Evolutionary conservation across 2,329 filamentous ascomycete genomes (phyloP).

Genomic region (Fonsecaea erecta): DNA sequence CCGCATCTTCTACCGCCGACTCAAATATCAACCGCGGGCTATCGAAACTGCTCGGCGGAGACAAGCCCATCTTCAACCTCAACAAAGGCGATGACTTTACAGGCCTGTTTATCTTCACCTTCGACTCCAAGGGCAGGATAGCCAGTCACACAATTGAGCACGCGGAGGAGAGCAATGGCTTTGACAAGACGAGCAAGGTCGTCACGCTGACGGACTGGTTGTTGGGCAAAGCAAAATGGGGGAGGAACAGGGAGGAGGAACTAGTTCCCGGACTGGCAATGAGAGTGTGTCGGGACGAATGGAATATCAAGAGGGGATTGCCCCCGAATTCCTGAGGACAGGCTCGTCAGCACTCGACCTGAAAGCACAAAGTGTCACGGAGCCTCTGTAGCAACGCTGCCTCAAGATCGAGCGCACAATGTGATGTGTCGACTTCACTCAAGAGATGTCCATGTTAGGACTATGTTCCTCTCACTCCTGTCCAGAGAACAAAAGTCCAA

Average conservation of each 20-base stretch:
- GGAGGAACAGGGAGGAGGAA: slow-evolving; percentile 45
- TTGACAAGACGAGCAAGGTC: slow-evolving; percentile 82
- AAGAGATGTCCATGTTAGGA: neutral
- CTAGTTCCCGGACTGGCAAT: slow-evolving; percentile 37
- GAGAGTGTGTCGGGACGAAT: slow-evolving; percentile 36
- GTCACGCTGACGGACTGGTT: slow-evolving; percentile 95
- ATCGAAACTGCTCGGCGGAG: slow-evolving; percentile 57
- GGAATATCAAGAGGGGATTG: slow-evolving; percentile 23
- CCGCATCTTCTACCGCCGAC: slow-evolving; percentile 28
- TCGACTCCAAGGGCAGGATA: slow-evolving; percentile 83
- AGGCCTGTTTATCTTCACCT: slow-evolving; percentile 93
- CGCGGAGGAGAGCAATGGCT: slow-evolving; percentile 79
- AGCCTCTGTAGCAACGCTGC: neutral
- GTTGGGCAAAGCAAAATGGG: slow-evolving; percentile 71
- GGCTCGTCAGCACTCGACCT: neutral
- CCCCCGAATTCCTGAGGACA: slow-evolving; percentile 13
- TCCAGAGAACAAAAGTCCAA: neutral
- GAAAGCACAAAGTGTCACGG: neutral
- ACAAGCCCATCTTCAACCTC: slow-evolving; percentile 52
- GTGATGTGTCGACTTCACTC: neutral
- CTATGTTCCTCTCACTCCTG: neutral
- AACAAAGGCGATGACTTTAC: slow-evolving; percentile 72
- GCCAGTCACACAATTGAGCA: slow-evolving; percentile 92
- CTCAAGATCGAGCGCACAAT: neutral
- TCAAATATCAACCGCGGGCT: slow-evolving; percentile 46